Conservation (phyloP, 805 yeast species). For the Wickerhamomyces ciferrii region DNA sequence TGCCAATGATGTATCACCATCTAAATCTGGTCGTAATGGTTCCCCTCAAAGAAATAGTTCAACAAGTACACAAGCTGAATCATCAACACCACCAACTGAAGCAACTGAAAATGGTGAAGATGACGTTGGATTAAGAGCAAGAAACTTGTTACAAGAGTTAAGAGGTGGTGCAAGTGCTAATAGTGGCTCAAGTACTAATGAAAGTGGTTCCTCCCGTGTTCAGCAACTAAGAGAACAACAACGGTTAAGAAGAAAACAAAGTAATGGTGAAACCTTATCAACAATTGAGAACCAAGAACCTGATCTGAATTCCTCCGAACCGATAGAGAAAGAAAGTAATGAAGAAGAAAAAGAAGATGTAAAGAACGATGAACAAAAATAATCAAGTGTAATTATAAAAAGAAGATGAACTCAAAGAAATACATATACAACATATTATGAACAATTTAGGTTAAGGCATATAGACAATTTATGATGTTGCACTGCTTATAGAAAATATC, state of each 20-base stretch:
- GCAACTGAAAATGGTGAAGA: conserved; percentile 13
- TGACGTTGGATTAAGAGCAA: conserved; percentile 56
- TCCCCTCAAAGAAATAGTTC: conserved; percentile 5
- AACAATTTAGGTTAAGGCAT: not conserved
- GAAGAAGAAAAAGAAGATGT: not conserved
- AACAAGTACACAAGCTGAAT: not conserved
- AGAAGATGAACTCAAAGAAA: not conserved
- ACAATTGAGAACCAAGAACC: not conserved
- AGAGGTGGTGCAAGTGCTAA: conserved; percentile 32
- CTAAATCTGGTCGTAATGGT: conserved; percentile 1
- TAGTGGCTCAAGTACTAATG: conserved; percentile 14
- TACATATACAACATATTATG: not conserved
- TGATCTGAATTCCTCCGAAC: not conserved
- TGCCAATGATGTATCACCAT: conserved; percentile 15
- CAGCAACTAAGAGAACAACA: conserved; percentile 38
- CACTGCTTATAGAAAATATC: not conserved
- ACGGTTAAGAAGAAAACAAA: conserved; percentile 22
- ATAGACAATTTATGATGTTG: not conserved
- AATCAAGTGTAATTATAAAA: not conserved
- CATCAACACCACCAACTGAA: not conserved
- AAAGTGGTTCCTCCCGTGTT: conserved; percentile 32
- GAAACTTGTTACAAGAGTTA: conserved; percentile 56
- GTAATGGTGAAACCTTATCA: not conserved
- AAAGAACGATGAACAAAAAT: not conserved
- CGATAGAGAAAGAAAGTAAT: not conserved